Evolutionary conservation across 106 monocot species (phyloP).

Genomic region (Triglochin maritima): DNA sequence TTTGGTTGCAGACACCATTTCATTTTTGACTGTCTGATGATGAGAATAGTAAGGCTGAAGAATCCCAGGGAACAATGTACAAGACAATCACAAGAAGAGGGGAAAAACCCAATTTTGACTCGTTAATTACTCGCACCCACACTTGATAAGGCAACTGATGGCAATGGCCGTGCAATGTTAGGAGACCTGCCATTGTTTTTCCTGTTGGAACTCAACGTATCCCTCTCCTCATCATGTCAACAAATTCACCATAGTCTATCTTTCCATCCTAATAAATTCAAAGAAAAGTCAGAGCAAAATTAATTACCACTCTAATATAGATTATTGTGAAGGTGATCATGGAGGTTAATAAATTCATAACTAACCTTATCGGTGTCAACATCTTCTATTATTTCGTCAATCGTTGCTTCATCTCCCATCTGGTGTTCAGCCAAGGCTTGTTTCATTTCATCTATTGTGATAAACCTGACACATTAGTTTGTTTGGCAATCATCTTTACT

Average conservation of each 20-base stretch:
- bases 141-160: not conserved
- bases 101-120: not conserved
- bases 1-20: too few species aligned
- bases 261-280: slow-evolving; percentile 53
- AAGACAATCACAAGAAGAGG: not conserved
- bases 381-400: slow-evolving; percentile 63
- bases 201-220: not conserved
- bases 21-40: too few species aligned
- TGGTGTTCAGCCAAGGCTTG: slow-evolving; percentile 52
- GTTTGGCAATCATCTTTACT: too few species aligned
- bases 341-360: not conserved
- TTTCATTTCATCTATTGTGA: slow-evolving; percentile 81
- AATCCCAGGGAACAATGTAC: too few species aligned
- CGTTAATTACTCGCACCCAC: not conserved
- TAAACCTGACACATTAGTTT: slow-evolving; percentile 28
- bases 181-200: not conserved
- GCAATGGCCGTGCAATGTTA: not conserved
- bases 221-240: slow-evolving; percentile 77
- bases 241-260: slow-evolving; percentile 73
- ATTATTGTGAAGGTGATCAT: too few species aligned
- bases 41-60: too few species aligned
- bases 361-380: slow-evolving; percentile 73
- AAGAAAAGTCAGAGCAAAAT: not conserved
- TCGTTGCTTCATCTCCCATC: slow-evolving; percentile 83
- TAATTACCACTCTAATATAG: too few species aligned